Conservation (phyloP, 352 stramenopile genomes). For the Globisporangium nagaii region DNA sequence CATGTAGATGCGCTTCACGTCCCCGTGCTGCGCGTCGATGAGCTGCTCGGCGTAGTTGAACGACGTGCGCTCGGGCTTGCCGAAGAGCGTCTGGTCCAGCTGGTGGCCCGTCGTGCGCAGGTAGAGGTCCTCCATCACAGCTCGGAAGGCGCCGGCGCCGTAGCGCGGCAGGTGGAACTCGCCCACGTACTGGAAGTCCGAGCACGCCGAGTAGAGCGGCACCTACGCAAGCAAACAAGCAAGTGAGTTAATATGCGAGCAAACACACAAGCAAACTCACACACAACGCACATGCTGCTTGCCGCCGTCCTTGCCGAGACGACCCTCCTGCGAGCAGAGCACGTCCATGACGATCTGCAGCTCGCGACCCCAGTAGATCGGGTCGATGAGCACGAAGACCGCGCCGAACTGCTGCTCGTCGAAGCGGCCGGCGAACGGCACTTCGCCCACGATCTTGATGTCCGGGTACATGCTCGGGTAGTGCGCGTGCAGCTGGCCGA, state of each 20-base stretch:
- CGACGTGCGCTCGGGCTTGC: slow-evolving; percentile 73
- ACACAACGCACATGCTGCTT: slow-evolving; percentile 23
- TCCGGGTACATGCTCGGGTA: slow-evolving; percentile 83
- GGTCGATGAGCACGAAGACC: slow-evolving; percentile 54
- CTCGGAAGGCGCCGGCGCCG: slow-evolving; percentile 74
- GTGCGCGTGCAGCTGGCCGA: slow-evolving; percentile 65
- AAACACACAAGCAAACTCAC: neutral
- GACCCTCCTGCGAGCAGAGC: slow-evolving; percentile 35
- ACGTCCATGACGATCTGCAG: slow-evolving; percentile 58
- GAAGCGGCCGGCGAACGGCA: slow-evolving; percentile 25
- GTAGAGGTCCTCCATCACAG: slow-evolving; percentile 67
- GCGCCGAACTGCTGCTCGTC: slow-evolving; percentile 32
- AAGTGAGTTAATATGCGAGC: neutral
- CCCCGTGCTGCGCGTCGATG: slow-evolving; percentile 59
- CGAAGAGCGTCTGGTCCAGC: slow-evolving; percentile 67
- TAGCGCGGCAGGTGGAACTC: slow-evolving; percentile 82
- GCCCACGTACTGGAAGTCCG: slow-evolving; percentile 85
- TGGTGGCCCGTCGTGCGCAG: slow-evolving; percentile 74
- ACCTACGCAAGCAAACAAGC: neutral
- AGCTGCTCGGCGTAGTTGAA: slow-evolving; percentile 74
- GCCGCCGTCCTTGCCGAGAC: slow-evolving; percentile 19
- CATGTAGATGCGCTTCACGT: slow-evolving; percentile 82
- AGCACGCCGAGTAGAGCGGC: slow-evolving; percentile 82
- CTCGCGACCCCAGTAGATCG: slow-evolving; percentile 55
- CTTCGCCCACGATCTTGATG: slow-evolving; percentile 36